Base-by-base conservation (phyloP, 768 basidiomycete species). In the Lentinula edodes region DNA sequence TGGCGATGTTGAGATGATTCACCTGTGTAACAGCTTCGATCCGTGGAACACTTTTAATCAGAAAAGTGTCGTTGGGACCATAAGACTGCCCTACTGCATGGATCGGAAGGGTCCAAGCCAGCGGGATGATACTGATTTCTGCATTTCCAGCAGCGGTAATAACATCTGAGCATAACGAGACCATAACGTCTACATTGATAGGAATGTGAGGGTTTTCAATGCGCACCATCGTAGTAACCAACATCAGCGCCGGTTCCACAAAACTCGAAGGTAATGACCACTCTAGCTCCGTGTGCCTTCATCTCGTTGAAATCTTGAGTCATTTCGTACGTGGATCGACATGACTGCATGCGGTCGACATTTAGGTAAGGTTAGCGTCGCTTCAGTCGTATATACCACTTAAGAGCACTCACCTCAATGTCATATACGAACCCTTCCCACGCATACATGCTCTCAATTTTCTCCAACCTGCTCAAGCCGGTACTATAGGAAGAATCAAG, bases 391-490 rank as follows among this genome's bases (percentile, higher is more conserved):
- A 48, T 23, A 23, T 23, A 23, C 15, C 7, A 23, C 15, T 51
- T 7, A 20, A 32, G 32, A 36, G 34, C 46, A 12, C 46, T 45
- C 43, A 62, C 63, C 61, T 61, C 61, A 38, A 61, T 64, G 56
- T 61, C 55, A 46, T 64, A 64, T 56, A 64, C 63, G 45, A 64
- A 64, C 51, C 63, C 63, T 41, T 64, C 63, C 63, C 63, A 64
- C 32, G 63, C 63, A 56, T 64, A 64, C 63, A 64, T 64, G 32
- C 60, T 58, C 32, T 58, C 52, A 16, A 64, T 64, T 58, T 61
- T 60, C 50, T 58, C 39, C 42, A 64, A 56, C 53, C 63, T 60
- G 41, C 57, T 64, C 55, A 54, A 60, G 39, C 61, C 48, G 50
- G 54, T 9, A 23, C 46, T 12, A 9, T 8, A 2, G 12, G 23